Percentiles rank a stretch among this genome's conserved stretches.
Evolutionary conservation across 306 rosid species (phyloP).

Genomic region (Fragaria nilgerrensis): DNA sequence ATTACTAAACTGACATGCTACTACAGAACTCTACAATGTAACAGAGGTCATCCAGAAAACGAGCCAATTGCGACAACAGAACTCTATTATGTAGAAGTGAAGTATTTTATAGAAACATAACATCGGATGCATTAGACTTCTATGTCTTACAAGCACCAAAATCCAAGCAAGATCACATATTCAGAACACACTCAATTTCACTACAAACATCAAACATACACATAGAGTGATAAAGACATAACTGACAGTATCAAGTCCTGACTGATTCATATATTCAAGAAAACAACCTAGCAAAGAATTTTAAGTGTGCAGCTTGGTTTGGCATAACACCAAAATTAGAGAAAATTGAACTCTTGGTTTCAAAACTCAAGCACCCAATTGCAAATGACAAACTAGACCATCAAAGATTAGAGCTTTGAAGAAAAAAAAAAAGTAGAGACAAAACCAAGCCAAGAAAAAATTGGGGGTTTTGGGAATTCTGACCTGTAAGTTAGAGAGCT

Average conservation of each 20-base stretch:
- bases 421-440: neutral
- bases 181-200: neutral
- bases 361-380: slow-evolving; percentile 1
- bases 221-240: neutral
- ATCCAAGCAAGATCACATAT: neutral
- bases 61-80: neutral
- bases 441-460: slow-evolving; percentile 6
- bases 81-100: neutral
- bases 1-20: neutral
- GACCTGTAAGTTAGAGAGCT: slow-evolving; percentile 86
- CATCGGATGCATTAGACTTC: neutral
- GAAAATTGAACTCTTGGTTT: neutral
- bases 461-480: slow-evolving; percentile 8
- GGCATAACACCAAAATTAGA: neutral
- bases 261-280: neutral
- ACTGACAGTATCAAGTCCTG: neutral
- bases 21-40: neutral
- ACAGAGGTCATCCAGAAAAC: neutral
- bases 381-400: neutral
- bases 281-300: neutral
- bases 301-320: neutral
- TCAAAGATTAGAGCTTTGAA: slow-evolving; percentile 4
- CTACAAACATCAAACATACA: neutral
- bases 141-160: neutral
- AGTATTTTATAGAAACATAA: neutral